Base-by-base conservation (phyloP, 306 rosid genomes). In the Malus sylvestris region DNA sequence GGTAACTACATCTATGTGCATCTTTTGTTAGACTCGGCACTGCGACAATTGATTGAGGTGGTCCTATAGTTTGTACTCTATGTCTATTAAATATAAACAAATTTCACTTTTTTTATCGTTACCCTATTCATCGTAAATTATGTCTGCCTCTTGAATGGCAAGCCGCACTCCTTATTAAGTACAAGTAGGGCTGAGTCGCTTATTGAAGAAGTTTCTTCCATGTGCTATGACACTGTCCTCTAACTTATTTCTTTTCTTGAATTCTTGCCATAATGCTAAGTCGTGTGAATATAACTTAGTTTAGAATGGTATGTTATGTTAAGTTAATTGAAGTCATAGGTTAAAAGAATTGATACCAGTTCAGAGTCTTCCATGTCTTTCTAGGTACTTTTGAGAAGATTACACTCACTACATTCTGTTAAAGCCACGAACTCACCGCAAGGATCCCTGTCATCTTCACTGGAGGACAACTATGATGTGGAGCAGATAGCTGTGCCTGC, bases 341-440 rank as follows among this genome's bases (percentile, higher is more conserved):
- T 55, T 32, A 33, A 58, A 38, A 35, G 10, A 38, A 64, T n/a
- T 72, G 53, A 58, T 15, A 6, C 19, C 63, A 53, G 23, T 22
- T 53, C 22, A 33, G 23, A 51, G 29, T 64, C 35, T 81, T 66
- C 23, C 65, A 25, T 57, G 10, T 79, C 64, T 74, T 65, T 67
- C 7, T 78, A 91, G 93, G 91, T 57, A 70, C 85, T 92, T 77
- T 63, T 92, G 65, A 89, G 96, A 85, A 87, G 88, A 84, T 81
- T 92, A 69, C 84, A 80, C 82, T 83, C 89, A 8, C 76, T 85
- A 73, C 88, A 77, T 69, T 94, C 93, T 51, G 70, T 23, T 60
- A 80, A 83, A 88, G 86, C 85, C 75, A 74, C 88, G 30, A 78
- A 35, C 76, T 70, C 19, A 52, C 88, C 91, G 52, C 79, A 84